Evolutionary conservation across 257 asterid species (phyloP).

Genomic region (Petunia secreta): DNA sequence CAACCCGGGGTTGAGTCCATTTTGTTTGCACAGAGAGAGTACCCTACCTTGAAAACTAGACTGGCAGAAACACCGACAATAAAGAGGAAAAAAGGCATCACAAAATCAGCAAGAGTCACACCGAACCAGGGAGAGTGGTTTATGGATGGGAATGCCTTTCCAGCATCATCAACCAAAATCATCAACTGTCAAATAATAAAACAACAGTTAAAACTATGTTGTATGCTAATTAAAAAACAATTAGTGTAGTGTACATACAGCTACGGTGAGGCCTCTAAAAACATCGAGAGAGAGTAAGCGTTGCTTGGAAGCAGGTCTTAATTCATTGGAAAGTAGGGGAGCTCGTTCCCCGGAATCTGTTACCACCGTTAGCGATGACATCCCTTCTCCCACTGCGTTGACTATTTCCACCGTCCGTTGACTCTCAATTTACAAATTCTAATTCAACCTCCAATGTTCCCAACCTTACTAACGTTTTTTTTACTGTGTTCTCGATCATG

Average conservation of each 20-base stretch:
- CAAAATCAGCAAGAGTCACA: conserved; percentile 89
- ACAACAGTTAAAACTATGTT: not conserved
- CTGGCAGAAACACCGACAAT: conserved; percentile 82
- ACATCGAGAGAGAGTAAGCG: conserved; percentile 89
- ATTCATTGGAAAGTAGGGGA: conserved; percentile 59
- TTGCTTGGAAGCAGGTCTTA: conserved; percentile 49
- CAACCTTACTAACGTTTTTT: too few species aligned
- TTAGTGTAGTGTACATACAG: conserved; percentile 42
- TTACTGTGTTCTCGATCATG: too few species aligned
- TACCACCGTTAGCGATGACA: conserved; percentile 64
- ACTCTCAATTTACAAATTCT: too few species aligned
- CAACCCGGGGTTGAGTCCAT: too few species aligned
- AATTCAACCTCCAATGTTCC: too few species aligned
- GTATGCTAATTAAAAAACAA: not conserved
- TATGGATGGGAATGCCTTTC: conserved; percentile 82
- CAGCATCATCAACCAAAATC: conserved; percentile 96
- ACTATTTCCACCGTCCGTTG: too few species aligned
- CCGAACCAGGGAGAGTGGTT: conserved; percentile 97
- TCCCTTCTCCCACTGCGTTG: not conserved
- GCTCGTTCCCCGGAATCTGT: conserved; percentile 49
- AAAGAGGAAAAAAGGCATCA: conserved; percentile 93
- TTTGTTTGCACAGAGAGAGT: too few species aligned
- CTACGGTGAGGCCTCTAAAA: conserved; percentile 90
- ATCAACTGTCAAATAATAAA: conserved; percentile 55
- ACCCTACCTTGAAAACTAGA: conserved; percentile 76